Evolutionary conservation across 768 basidiomycete species (phyloP), one percentile per base, ranked within the genome.

Genomic region (Mycena belliarum): DNA sequence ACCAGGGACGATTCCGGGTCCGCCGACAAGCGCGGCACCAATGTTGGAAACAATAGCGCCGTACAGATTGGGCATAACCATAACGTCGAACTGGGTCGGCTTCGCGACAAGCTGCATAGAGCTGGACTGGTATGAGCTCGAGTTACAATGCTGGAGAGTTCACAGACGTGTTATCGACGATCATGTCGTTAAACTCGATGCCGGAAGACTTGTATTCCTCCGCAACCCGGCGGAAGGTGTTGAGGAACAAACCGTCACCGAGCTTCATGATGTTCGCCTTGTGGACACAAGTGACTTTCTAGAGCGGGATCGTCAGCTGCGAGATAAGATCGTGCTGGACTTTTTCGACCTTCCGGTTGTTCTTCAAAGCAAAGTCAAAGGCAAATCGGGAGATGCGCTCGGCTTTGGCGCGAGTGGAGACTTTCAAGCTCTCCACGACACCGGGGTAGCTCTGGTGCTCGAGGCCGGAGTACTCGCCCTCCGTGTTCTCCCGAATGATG

Each of bases 191-290:
- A 71, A 82, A 92, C 65, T 85, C 84, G 69, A 99, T 95, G 42
- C 97, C 97, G 42, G 88, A 80, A 51, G 87, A 88, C 75, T 86
- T 91, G 83, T 98, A 99, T 72, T 98, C 96, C 74, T 98, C 93
- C 32, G 95, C 97, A 58, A 99, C 85, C 59, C 87, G 84, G 66
- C 94, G 91, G 87, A 98, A 99, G 23, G 95, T 98, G 76, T 94
- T 95, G 67, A 98, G 84, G 88, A 98, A 98, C 41, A 99, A 85
- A 74, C 97, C 97, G 69, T 98, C 97, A 73, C 96, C 96, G 66
- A 98, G 88, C 76, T 99, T 99, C 97, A 99, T 99, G 81, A 99
- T 99, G 81, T 98, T 98, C 68, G 97, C 97, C 77, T 99, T 99
- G 86, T 99, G 97, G 43, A 99, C 95, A 70, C 95, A 98, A 40